Evolutionary conservation across 768 basidiomycete species (phyloP).

Genomic region (Serendipita indica): DNA sequence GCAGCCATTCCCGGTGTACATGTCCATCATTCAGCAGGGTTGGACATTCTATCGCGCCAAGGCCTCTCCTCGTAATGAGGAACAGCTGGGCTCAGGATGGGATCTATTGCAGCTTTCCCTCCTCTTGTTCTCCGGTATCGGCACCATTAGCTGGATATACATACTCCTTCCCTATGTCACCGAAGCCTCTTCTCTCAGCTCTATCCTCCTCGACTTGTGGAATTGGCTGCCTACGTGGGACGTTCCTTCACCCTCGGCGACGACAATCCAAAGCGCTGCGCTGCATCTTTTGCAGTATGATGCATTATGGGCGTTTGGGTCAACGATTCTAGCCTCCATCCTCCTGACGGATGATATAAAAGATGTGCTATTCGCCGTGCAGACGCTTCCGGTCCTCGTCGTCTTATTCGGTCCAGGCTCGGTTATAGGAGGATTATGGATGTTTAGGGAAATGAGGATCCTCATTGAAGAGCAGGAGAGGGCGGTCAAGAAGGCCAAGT

Average conservation of each 20-base stretch:
- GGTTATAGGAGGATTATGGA: neutral
- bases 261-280: neutral
- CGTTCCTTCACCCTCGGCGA: neutral
- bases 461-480: neutral
- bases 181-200: neutral
- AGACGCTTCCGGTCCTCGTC: neutral
- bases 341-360: neutral
- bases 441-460: neutral
- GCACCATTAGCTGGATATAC: neutral
- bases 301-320: neutral
- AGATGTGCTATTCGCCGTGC: neutral
- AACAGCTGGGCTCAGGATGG: no score
- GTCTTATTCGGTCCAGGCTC: neutral
- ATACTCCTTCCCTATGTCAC: neutral
- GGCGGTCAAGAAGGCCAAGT: no score
- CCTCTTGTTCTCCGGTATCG: neutral
- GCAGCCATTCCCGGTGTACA: neutral
- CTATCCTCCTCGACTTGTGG: neutral
- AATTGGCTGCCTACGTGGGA: neutral
- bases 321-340: neutral
- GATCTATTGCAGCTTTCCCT: neutral
- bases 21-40: neutral
- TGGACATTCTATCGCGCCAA: neutral
- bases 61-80: neutral
- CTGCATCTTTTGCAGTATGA: conserved; percentile 1